Evolutionary conservation across 495 filamentous ascomycete species (phyloP).

Genomic region (Parmelia sp.): DNA sequence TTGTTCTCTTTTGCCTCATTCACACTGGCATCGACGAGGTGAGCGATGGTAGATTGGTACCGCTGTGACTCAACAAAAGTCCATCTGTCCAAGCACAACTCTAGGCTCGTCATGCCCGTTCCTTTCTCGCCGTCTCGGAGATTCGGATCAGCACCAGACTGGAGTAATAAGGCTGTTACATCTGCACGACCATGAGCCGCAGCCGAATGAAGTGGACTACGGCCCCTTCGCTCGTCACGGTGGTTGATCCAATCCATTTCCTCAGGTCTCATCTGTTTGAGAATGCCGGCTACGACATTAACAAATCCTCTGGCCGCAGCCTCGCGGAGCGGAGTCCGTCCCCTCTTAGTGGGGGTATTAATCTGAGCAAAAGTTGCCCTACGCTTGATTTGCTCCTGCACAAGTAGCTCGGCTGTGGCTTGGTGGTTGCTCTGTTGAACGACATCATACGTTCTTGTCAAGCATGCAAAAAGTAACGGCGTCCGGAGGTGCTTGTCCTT

Average conservation of each 20-base stretch:
- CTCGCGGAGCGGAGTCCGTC: too few species aligned
- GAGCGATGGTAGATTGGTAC: conserved; percentile 6
- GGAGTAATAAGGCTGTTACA: conserved; percentile 10
- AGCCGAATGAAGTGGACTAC: conserved; percentile 23
- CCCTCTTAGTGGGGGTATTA: too few species aligned
- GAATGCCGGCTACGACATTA: neutral
- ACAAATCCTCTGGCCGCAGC: too few species aligned
- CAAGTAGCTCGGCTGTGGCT: too few species aligned
- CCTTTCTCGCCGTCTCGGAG: conserved; percentile 4
- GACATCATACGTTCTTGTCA: too few species aligned
- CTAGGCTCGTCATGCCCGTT: conserved; percentile 14
- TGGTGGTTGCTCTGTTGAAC: too few species aligned
- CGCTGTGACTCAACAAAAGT: conserved; percentile 8
- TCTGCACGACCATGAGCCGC: conserved; percentile 17
- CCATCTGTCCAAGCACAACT: conserved; percentile 13
- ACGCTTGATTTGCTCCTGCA: too few species aligned
- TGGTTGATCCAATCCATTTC: conserved; percentile 16
- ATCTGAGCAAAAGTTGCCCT: too few species aligned
- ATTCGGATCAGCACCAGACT: conserved; percentile 11
- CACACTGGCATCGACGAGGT: conserved; percentile 7
- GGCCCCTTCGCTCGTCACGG: conserved; percentile 20
- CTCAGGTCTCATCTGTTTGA: conserved; percentile 21
- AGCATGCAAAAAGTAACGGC: too few species aligned
- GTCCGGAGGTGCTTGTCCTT: conserved; percentile 21
- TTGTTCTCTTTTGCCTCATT: conserved; percentile 13